Evolutionary conservation across 2,329 filamentous ascomycete species (phyloP), one percentile per base, ranked within the genome.

Genomic region (Fusarium burgessii): DNA sequence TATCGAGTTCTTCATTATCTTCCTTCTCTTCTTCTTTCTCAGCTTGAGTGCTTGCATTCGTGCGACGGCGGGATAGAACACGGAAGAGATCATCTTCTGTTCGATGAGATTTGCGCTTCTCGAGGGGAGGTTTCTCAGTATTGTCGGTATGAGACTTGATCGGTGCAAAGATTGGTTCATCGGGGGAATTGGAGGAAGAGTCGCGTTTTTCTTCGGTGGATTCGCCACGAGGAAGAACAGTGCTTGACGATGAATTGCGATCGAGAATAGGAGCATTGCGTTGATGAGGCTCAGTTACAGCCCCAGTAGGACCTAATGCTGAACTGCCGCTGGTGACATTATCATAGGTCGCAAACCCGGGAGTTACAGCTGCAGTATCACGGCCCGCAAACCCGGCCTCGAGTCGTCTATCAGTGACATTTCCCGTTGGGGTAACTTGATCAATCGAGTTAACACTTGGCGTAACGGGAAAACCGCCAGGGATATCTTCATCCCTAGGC

Each of bases 31-130:
- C 82, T 3, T 72, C 49, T 82, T 81, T 47, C 85, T 85, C 46
- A 66, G 74, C 73, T 5, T 61, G 66, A 1, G 60, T 74, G 14
- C 78, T 79, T 12, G 78, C 75, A 10, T 75, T 78, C 1, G 85
- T 86, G n/a, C 83, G 83, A 9, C 86, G 83, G 15, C 83, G 81
- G 0, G 87, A 88, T 0, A 89, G 70, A 0, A 78, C 82, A 3
- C 81, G 80, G 65, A 89, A 85, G 1, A 89, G 68, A 23, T 88
- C 86, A 27, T 89, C 85, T 73, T 89, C 86, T 5, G 80, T 84
- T 6, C 76, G 75, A 3, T 63, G 62, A 2, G 74, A 78, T n/a
- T 67, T 73, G 20, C 71, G 74, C 27, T 70, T 77, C 29, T 74
- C 66, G 1, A 79, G 45, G 0, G 62, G 36, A 0, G 74, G 74